Conservation (phyloP, 2,329 filamentous ascomycete species). For the Aspergillus sp. region DNA sequence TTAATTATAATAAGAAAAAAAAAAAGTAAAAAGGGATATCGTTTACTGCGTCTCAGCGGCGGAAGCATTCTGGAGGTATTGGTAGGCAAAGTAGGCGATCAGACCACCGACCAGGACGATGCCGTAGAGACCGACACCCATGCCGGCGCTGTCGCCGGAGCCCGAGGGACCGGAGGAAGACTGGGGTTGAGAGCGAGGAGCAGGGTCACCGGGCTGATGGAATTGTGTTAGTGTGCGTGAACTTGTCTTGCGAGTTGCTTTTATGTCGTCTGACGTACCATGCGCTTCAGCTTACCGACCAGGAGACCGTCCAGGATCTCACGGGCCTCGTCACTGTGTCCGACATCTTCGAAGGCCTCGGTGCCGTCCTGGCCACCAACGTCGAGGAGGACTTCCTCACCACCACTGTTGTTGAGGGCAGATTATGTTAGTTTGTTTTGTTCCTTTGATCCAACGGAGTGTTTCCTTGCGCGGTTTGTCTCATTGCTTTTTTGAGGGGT, state of each 20-base stretch:
- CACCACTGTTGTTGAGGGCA: conserved; percentile 64
- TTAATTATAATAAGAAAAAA: background rate
- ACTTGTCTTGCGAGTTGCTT: conserved; percentile 7
- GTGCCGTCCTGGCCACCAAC: conserved; percentile 94
- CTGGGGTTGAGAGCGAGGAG: conserved; percentile 62
- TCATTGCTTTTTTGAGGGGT: background rate
- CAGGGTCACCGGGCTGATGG: conserved; percentile 70
- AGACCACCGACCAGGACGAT: conserved; percentile 75
- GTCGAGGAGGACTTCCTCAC: conserved; percentile 96
- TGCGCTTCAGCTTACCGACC: conserved; percentile 76
- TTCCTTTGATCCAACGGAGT: background rate
- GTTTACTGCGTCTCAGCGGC: conserved; percentile 30
- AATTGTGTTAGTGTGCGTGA: background rate
- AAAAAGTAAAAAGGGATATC: background rate
- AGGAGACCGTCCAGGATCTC: conserved; percentile 81
- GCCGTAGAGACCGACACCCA: conserved; percentile 80
- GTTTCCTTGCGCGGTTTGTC: background rate
- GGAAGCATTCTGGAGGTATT: conserved; percentile 67
- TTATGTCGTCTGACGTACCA: conserved; percentile 57
- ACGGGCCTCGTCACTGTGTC: conserved; percentile 96
- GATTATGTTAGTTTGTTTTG: conserved; percentile 4
- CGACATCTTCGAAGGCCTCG: conserved; percentile 98
- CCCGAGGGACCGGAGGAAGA: conserved; percentile 46
- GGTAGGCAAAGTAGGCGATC: conserved; percentile 77
- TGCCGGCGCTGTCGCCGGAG: conserved; percentile 39